Conservation (phyloP, 1,139 yeast species). For the Suhomyces coccinellae region DNA sequence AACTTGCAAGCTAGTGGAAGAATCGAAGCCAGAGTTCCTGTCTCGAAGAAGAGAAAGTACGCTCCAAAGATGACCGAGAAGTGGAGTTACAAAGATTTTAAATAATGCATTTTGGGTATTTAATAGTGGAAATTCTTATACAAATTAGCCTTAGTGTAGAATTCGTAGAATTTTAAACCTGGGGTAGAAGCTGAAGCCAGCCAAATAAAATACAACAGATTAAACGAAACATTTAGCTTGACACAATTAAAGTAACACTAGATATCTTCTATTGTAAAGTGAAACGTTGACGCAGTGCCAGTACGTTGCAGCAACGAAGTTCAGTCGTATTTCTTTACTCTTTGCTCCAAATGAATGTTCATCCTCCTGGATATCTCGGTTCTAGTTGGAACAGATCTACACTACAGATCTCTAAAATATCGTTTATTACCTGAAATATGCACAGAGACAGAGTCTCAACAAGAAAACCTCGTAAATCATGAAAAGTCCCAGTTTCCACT, state of each 20-base stretch:
- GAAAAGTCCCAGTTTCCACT: conserved; percentile 52
- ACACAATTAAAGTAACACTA: too few species aligned
- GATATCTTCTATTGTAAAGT: too few species aligned
- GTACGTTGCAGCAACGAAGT: too few species aligned
- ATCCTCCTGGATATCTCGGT: too few species aligned
- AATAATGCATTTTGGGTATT: conserved; percentile 32
- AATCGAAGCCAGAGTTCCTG: conserved; percentile 80
- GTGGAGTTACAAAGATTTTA: conserved; percentile 90
- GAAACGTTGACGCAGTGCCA: too few species aligned
- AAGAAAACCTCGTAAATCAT: conserved; percentile 15
- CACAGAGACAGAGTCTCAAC: conserved; percentile 1
- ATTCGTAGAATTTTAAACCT: too few species aligned
- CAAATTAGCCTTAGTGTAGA: background rate
- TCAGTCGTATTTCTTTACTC: too few species aligned
- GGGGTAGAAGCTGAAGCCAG: too few species aligned
- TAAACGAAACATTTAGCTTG: too few species aligned
- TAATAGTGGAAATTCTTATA: background rate
- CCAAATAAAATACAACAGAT: too few species aligned
- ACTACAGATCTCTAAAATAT: background rate
- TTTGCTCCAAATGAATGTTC: too few species aligned
- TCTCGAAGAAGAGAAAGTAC: conserved; percentile 64
- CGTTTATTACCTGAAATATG: conserved; percentile 2
- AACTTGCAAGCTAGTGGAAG: conserved; percentile 81
- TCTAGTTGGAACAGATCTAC: too few species aligned
- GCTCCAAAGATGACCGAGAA: conserved; percentile 79